These are phyloP conservation scores for Cladorrhinum sp. DNA, from an alignment of 2,329 filamentous ascomycete genomes.

Conservation along the genomic window DNA sequence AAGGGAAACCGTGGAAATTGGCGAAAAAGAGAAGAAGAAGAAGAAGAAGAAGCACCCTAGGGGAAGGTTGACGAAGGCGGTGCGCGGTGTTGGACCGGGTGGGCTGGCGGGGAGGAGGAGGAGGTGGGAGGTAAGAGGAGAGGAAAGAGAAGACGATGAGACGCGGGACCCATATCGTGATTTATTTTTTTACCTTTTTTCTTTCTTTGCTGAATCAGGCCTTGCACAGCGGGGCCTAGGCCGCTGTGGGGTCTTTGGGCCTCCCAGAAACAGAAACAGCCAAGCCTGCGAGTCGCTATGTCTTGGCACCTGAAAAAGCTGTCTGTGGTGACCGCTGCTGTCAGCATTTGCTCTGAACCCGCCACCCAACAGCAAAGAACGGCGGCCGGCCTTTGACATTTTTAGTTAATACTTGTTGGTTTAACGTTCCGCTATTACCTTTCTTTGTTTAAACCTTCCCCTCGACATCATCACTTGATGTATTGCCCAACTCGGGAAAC, in stretches of 20 bases:
- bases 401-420: background rate
- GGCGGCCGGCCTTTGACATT: too few relatives aligned
- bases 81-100: conserved; percentile 35
- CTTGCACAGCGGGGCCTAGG: conserved; percentile 6
- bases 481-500: background rate
- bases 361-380: too few relatives aligned
- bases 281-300: background rate
- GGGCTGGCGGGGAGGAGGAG: conserved; percentile 22
- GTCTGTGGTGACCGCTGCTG: background rate
- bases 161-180: conserved; percentile 25
- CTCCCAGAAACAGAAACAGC: background rate
- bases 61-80: conserved; percentile 43
- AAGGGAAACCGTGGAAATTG: conserved; percentile 22
- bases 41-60: conserved; percentile 41
- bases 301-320: too few relatives aligned
- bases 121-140: conserved; percentile 13
- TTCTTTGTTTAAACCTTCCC: background rate
- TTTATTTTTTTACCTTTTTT: conserved; percentile 26
- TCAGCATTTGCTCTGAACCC: too few relatives aligned
- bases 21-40: conserved; percentile 34
- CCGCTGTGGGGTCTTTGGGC: background rate
- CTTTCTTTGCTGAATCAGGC: conserved; percentile 27
- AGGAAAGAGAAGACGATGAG: conserved; percentile 19
- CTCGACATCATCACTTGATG: background rate
- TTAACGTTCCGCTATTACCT: background rate